phyloP scores from a whole-genome alignment of 169 alveolate genomes.

The Eimeria acervulina region DNA sequence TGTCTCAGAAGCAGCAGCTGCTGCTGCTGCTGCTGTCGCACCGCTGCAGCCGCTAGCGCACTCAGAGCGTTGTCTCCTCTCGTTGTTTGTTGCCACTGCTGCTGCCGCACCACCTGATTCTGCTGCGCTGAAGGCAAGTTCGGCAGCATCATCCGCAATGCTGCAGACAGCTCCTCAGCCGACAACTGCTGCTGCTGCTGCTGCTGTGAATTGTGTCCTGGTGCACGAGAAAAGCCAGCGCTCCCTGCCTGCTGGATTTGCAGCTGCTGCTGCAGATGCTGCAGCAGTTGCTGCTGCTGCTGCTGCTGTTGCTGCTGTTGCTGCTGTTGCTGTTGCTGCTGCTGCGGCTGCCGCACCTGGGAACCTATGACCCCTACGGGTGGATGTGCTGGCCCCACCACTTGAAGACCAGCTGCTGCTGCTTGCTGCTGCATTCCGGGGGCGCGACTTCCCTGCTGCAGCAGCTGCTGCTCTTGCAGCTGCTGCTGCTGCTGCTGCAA shows the following conservation, averaged over 20 bases:
- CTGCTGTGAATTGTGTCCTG: constrained; percentile 59
- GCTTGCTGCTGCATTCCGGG: constrained; percentile 49
- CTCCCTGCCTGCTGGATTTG: constrained; percentile 40
- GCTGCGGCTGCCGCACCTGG: constrained; percentile 80
- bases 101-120: constrained; percentile 49
- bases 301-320: not conserved
- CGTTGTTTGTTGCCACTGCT: constrained; percentile 29
- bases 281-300: constrained; percentile 71
- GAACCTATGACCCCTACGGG: constrained; percentile 29
- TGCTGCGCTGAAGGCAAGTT: constrained; percentile 14
- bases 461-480: constrained; percentile 57
- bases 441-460: constrained; percentile 58
- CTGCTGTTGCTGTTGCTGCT: constrained; percentile 56
- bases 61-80: constrained; percentile 22
- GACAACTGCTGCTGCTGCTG: constrained; percentile 62
- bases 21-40: constrained; percentile 60
- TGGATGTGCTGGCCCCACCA: constrained; percentile 42
- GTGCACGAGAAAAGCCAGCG: constrained; percentile 18
- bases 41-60: constrained; percentile 46
- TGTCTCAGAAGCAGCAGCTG: constrained; percentile 54
- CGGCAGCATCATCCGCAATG: constrained; percentile 68
- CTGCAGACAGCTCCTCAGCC: constrained; percentile 71
- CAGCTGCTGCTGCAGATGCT: constrained; percentile 71
- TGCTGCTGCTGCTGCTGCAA: constrained; percentile 55
- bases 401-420: constrained; percentile 48